Percentiles rank a stretch among this genome's conserved stretches.
phyloP scores from a whole-genome alignment of 2,329 filamentous ascomycete genomes.

The Aureobasidium subglaciale region DNA sequence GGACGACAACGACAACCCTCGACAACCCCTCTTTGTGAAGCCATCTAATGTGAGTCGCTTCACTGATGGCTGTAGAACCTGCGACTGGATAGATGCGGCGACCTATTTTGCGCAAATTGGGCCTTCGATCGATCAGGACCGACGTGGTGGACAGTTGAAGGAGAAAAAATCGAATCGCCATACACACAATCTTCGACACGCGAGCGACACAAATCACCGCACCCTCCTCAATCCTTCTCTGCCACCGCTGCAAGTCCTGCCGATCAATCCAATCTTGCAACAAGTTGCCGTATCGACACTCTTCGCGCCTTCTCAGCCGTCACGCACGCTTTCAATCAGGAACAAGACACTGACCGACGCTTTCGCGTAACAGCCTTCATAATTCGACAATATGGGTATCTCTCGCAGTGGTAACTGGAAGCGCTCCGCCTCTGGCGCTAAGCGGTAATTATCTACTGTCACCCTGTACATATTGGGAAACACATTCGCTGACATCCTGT shows the following conservation, averaged over 20 bases:
- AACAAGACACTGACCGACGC: conserved; percentile 4
- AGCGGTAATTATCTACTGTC: conserved; percentile 38
- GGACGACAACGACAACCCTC: conserved; percentile 13
- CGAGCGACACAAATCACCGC: not conserved
- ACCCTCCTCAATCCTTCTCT: not conserved
- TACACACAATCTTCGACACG: not conserved
- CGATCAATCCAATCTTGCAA: not conserved
- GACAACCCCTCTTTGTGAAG: conserved; percentile 14
- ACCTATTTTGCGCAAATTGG: not conserved
- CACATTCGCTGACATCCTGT: not conserved
- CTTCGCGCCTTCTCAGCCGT: conserved; percentile 1
- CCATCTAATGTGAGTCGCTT: conserved; percentile 13
- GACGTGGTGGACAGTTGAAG: not conserved
- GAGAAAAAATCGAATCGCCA: not conserved
- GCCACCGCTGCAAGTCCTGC: not conserved
- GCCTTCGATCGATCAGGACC: not conserved
- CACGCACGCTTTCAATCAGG: not conserved
- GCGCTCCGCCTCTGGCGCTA: conserved; percentile 97
- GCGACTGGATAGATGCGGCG: not conserved
- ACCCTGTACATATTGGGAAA: not conserved
- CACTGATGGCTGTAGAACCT: conserved; percentile 1
- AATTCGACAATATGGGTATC: conserved; percentile 65
- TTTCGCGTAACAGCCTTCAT: conserved; percentile 33
- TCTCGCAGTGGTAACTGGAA: conserved; percentile 99
- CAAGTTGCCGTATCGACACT: not conserved